These are phyloP conservation scores for Dactylellina cionopaga DNA, from an alignment of 2,329 filamentous ascomycete species.

Conservation along the genomic window DNA sequence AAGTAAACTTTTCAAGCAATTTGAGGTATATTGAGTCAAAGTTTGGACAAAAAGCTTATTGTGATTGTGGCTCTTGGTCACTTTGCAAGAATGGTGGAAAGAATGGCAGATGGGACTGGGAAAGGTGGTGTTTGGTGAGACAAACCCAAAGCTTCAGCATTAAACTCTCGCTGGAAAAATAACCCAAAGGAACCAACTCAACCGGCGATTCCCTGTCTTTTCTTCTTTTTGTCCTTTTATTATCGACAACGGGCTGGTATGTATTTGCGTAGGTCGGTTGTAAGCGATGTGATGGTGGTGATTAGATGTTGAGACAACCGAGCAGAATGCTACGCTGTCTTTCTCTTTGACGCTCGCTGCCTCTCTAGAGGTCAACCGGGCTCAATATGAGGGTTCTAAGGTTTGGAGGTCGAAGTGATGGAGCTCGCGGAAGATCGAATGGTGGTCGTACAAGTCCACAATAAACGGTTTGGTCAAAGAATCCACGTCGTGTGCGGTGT, in stretches of 20 bases:
- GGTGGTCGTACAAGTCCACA: slow-evolving; percentile 42
- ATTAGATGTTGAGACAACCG: slow-evolving; percentile 33
- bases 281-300: background rate
- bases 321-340: slow-evolving; percentile 25
- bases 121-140: slow-evolving; percentile 50
- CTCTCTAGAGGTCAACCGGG: slow-evolving; percentile 35
- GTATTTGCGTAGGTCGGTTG: background rate
- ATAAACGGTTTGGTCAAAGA: slow-evolving; percentile 49
- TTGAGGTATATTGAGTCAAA: slow-evolving; percentile 51
- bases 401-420: slow-evolving; percentile 14
- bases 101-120: background rate
- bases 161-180: slow-evolving; percentile 30
- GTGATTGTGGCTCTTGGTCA: background rate
- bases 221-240: slow-evolving; percentile 1
- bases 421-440: slow-evolving; percentile 32
- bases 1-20: slow-evolving; percentile 14
- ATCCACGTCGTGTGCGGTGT: slow-evolving; percentile 41
- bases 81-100: slow-evolving; percentile 37
- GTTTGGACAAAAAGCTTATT: slow-evolving; percentile 30
- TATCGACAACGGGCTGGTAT: slow-evolving; percentile 14
- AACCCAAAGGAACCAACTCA: slow-evolving; percentile 46
- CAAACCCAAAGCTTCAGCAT: slow-evolving; percentile 53
- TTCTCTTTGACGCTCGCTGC: slow-evolving; percentile 30
- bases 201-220: slow-evolving; percentile 48
- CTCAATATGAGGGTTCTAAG: slow-evolving; percentile 23